These are phyloP conservation scores for Colletotrichum nymphaeae DNA, from an alignment of 2,329 filamentous ascomycete species.

Conservation along the genomic window DNA sequence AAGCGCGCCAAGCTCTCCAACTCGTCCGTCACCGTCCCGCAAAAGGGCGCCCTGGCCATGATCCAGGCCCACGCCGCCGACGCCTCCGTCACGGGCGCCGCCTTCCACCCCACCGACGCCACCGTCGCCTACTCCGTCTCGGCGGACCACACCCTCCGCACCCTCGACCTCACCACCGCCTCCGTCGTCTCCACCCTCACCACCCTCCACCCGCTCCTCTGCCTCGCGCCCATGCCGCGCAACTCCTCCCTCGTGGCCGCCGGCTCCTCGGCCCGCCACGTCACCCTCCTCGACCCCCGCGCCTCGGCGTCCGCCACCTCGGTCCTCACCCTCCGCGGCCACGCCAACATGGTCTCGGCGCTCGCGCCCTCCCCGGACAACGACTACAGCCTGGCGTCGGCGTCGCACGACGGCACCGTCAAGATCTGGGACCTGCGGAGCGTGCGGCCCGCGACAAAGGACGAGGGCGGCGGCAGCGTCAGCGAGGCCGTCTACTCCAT, in stretches of 20 bases:
- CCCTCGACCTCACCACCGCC: slow-evolving; percentile 88
- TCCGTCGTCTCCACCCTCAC: slow-evolving; percentile 83
- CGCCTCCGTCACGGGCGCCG: slow-evolving; percentile 80
- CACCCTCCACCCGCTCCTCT: slow-evolving; percentile 85
- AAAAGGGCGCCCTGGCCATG: slow-evolving; percentile 83
- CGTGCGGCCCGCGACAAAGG: slow-evolving; percentile 67
- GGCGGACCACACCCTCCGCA: slow-evolving; percentile 90
- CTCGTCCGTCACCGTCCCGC: slow-evolving; percentile 61
- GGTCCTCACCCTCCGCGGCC: slow-evolving; percentile 91
- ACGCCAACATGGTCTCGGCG: slow-evolving; percentile 76
- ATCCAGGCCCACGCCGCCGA: slow-evolving; percentile 77
- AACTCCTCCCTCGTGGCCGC: slow-evolving; percentile 71
- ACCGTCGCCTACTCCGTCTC: slow-evolving; percentile 93
- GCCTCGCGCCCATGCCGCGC: slow-evolving; percentile 78
- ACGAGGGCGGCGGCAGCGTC: slow-evolving; percentile 72
- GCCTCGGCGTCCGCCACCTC: slow-evolving; percentile 79
- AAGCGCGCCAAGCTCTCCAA: slow-evolving; percentile 80
- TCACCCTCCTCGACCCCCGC: slow-evolving; percentile 93
- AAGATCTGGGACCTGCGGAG: slow-evolving; percentile 93
- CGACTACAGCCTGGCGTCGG: slow-evolving; percentile 86
- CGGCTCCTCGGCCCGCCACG: slow-evolving; percentile 86
- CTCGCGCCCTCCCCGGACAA: slow-evolving; percentile 66
- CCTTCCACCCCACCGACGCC: slow-evolving; percentile 86
- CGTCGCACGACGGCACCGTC: slow-evolving; percentile 92
- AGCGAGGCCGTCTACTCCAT: slow-evolving; percentile 82